Conservation (phyloP, 306 rosid genomes). For the Cicer bijugum region DNA sequence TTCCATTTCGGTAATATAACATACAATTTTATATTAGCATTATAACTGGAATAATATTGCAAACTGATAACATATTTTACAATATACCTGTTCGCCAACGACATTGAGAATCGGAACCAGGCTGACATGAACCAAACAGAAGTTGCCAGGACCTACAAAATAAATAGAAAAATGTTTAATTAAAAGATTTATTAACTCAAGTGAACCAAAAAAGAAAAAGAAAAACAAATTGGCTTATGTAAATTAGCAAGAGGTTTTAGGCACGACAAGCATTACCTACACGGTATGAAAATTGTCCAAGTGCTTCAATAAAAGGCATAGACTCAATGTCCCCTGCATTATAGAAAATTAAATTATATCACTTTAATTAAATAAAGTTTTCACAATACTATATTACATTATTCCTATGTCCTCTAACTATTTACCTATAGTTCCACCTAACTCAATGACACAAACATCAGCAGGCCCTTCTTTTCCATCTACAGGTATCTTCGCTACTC, state of each 20-base stretch:
- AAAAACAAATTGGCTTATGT: neutral
- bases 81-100: conserved; percentile 86
- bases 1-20: conserved; percentile 22
- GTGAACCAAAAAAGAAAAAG: neutral
- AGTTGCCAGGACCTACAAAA: conserved; percentile 70
- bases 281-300: conserved; percentile 84
- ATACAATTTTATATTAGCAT: neutral
- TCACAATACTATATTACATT: neutral
- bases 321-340: conserved; percentile 86
- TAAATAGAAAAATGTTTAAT: neutral
- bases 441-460: conserved; percentile 90
- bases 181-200: conserved; percentile 33
- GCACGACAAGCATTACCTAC: conserved; percentile 61
- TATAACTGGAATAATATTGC: conserved; percentile 20
- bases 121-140: conserved; percentile 86
- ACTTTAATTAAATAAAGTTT: conserved; percentile 34
- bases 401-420: neutral
- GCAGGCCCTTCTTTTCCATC: conserved; percentile 86
- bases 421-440: conserved; percentile 90
- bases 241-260: conserved; percentile 11
- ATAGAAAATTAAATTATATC: neutral
- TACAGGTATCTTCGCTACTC: conserved; percentile 78
- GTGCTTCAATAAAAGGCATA: conserved; percentile 84
- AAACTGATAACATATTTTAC: conserved; percentile 3
- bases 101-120: conserved; percentile 80